phyloP scores from a whole-genome alignment of 2,329 filamentous ascomycete species.

The Pyrenophora tritici-repentis region DNA sequence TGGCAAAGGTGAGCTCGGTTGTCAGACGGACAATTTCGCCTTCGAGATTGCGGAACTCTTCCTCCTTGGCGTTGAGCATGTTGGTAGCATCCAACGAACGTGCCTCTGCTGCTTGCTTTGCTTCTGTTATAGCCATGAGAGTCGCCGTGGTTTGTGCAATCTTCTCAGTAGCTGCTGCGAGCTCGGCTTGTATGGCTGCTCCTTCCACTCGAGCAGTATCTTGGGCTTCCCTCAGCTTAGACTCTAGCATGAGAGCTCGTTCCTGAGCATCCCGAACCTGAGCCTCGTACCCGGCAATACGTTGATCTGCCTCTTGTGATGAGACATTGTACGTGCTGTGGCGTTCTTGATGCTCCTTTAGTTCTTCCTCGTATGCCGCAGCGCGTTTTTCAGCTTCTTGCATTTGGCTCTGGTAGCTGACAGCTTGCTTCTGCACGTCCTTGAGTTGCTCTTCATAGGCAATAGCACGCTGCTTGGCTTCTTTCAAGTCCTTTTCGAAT shows the following conservation, averaged over 20 bases:
- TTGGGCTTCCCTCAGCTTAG: slow-evolving; percentile 35
- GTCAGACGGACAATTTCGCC: slow-evolving; percentile 68
- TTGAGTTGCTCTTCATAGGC: slow-evolving; percentile 42
- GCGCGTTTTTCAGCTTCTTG: slow-evolving; percentile 34
- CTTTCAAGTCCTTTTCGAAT: slow-evolving; percentile 38
- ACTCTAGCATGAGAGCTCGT: slow-evolving; percentile 41
- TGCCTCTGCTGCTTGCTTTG: slow-evolving; percentile 42
- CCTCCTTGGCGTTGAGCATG: slow-evolving; percentile 39
- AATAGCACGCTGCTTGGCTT: slow-evolving; percentile 32
- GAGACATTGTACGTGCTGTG: slow-evolving; percentile 27
- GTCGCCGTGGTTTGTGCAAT: slow-evolving; percentile 34
- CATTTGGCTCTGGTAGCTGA: slow-evolving; percentile 39
- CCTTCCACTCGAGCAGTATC: slow-evolving; percentile 44
- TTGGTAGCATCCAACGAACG: slow-evolving; percentile 36
- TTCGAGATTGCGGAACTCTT: slow-evolving; percentile 55
- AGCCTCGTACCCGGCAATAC: slow-evolving; percentile 38
- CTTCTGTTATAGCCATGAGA: slow-evolving; percentile 32
- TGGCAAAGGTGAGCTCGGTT: slow-evolving; percentile 85
- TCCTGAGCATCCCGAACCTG: slow-evolving; percentile 40
- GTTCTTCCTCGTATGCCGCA: slow-evolving; percentile 35
- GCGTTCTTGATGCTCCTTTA: slow-evolving; percentile 38
- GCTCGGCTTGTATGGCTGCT: slow-evolving; percentile 45
- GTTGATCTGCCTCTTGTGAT: slow-evolving; percentile 28
- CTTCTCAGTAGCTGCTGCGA: slow-evolving; percentile 40
- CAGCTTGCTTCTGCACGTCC: slow-evolving; percentile 37